Base-by-base conservation (phyloP, 1,139 yeast genomes). In the Candida pseudoviswanathii region DNA sequence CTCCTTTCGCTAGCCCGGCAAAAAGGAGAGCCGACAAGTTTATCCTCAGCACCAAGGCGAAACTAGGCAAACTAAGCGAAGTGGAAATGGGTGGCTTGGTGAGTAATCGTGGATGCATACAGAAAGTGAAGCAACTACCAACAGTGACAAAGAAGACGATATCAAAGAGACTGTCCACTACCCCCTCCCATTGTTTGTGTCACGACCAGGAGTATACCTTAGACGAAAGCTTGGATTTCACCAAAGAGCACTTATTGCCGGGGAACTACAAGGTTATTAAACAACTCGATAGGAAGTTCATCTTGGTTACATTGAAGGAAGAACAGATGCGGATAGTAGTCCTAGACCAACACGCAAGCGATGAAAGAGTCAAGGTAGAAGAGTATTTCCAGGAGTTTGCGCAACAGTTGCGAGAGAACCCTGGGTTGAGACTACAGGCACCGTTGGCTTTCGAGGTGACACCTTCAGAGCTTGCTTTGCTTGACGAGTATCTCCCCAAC, bases 331-430 rank as follows among this genome's bases (percentile, higher is more conserved):
- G 45, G n/a, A 36, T 51, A n/a, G 60, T 77, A 9, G 65, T 80
- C 0, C 58, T 86, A 2, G 96, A 89, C 58, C 96, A 88, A 60
- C 96, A 89, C 68, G 95, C 96, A 0, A 81, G 85, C 43, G 94
- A 86, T 62, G 96, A 88, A 59, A 63, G 96, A 44, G 67, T 86
- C 0, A 70, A 72, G 41, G 74, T 85, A 1, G 96, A 89, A 57
- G 47, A 53, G 2, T 58, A 77, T 5, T 64, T 80, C 9, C 57
- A 60, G 38, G 70, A 71, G 1, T 67, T 68, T 44, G 55, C 77
- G n/a, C 50, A 22, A 5, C 42, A 34, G 27, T 47, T 51, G 27
- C 27, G 26, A 7, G 41, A 33, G 16, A 34, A 41, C 5, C 47
- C 43, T 1, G 41, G 38, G 3, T 43, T 51, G 36, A 37, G 50